These are phyloP conservation scores for Penicillium nucicola DNA, from an alignment of 495 filamentous ascomycete species.

Conservation along the genomic window DNA sequence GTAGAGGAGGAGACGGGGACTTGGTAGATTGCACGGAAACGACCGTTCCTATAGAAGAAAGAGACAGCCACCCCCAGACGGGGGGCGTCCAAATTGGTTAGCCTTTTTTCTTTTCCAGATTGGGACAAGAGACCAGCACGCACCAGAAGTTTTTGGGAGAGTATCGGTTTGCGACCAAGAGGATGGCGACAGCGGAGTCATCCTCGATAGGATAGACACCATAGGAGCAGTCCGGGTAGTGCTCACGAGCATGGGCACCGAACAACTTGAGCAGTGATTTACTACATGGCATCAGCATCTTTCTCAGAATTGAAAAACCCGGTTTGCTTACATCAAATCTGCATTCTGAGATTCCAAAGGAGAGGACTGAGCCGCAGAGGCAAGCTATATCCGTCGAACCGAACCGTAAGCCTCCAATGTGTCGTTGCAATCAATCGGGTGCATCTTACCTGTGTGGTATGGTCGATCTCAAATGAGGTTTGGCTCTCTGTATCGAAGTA, in stretches of 20 bases:
- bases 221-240: slow-evolving; percentile 78
- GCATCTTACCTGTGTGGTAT: slow-evolving; percentile 63
- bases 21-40: slow-evolving; percentile 84
- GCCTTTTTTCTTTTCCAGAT: background rate
- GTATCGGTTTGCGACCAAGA: slow-evolving; percentile 93
- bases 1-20: slow-evolving; percentile 60
- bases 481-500: slow-evolving; percentile 89
- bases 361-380: slow-evolving; percentile 75
- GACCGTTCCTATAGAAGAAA: slow-evolving; percentile 69
- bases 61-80: background rate
- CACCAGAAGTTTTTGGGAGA: slow-evolving; percentile 97
- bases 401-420: slow-evolving; percentile 6
- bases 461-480: slow-evolving; percentile 84
- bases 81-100: slow-evolving; percentile 6
- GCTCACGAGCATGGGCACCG: slow-evolving; percentile 75
- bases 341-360: slow-evolving; percentile 74
- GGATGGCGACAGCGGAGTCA: slow-evolving; percentile 71
- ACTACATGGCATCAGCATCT: slow-evolving; percentile 19
- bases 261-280: slow-evolving; percentile 76
- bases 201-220: slow-evolving; percentile 75
- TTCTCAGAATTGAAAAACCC: background rate
- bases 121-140: slow-evolving; percentile 1
- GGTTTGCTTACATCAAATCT: slow-evolving; percentile 66
- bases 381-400: slow-evolving; percentile 55
- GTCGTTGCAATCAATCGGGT: background rate